Evolutionary conservation across 2,329 filamentous ascomycete genomes (phyloP).

Genomic region (Colletotrichum truncatum): DNA sequence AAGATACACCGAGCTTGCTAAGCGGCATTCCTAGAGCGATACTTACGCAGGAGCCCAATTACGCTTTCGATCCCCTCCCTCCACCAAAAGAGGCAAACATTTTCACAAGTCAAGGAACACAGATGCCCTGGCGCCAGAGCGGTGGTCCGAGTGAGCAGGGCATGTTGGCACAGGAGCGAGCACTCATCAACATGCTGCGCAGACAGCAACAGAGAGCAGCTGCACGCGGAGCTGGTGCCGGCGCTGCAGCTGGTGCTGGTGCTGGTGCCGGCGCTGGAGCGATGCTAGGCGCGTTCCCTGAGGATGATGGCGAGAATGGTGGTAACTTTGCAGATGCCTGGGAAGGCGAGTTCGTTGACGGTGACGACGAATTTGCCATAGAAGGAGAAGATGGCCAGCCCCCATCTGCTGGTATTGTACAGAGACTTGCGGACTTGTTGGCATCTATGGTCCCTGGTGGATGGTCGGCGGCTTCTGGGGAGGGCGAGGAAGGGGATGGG

Average conservation of each 20-base stretch:
- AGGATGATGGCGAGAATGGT: conserved; percentile 16
- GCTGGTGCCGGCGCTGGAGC: conserved; percentile 11
- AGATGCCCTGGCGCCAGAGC: conserved; percentile 50
- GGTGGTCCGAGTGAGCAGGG: conserved; percentile 13
- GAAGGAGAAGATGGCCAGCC: neutral
- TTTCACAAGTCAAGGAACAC: conserved; percentile 54
- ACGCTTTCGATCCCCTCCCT: conserved; percentile 84
- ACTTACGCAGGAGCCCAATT: conserved; percentile 71
- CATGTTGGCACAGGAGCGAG: conserved; percentile 11
- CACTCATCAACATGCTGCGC: conserved; percentile 10
- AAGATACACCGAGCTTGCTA: conserved; percentile 77
- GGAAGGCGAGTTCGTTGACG: conserved; percentile 29
- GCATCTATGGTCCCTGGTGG: conserved; percentile 21
- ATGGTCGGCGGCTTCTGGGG: neutral
- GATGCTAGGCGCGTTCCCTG: conserved; percentile 23
- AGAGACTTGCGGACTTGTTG: conserved; percentile 18
- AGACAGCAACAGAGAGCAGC: conserved; percentile 14
- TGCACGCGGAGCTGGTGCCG: neutral
- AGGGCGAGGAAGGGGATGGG: neutral
- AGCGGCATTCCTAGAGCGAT: conserved; percentile 72
- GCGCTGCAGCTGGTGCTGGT: conserved; percentile 6
- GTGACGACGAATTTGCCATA: conserved; percentile 15
- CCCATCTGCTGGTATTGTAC: conserved; percentile 12
- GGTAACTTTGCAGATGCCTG: conserved; percentile 10
- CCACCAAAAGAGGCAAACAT: conserved; percentile 67